These are phyloP conservation scores for Cladosporium sp. DNA, from an alignment of 2,329 filamentous ascomycete genomes.

Conservation along the genomic window DNA sequence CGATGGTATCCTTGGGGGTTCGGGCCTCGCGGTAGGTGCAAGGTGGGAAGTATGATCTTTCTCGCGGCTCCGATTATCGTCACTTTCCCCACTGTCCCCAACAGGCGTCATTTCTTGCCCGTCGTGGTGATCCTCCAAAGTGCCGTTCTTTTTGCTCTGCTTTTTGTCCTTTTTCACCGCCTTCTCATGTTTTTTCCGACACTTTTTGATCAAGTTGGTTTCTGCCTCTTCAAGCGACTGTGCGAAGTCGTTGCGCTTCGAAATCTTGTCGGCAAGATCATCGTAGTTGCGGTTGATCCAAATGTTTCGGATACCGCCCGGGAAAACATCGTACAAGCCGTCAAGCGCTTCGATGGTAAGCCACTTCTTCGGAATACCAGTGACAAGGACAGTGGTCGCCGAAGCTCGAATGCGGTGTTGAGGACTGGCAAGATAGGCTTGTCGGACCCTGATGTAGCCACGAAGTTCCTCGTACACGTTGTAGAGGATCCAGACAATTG, in stretches of 20 bases:
- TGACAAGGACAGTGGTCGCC: conserved; percentile 91
- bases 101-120: conserved; percentile 32
- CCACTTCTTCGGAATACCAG: conserved; percentile 87
- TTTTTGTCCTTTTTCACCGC: conserved; percentile 44
- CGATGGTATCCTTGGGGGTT: conserved; percentile 9
- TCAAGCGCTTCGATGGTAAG: conserved; percentile 75
- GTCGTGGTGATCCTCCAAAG: neutral
- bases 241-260: conserved; percentile 68
- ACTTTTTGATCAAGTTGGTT: conserved; percentile 75
- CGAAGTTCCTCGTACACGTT: conserved; percentile 83
- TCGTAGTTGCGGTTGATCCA: conserved; percentile 94
- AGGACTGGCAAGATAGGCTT: conserved; percentile 90
- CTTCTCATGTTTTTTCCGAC: conserved; percentile 72
- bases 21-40: neutral
- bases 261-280: conserved; percentile 77
- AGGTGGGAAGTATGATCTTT: neutral
- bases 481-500: conserved; percentile 79
- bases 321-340: conserved; percentile 90
- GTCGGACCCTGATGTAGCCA: conserved; percentile 87
- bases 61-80: neutral
- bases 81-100: neutral
- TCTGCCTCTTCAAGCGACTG: conserved; percentile 72
- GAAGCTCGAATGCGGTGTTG: conserved; percentile 91
- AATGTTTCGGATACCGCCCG: conserved; percentile 89
- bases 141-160: conserved; percentile 50